These are phyloP conservation scores for Fusarium nygamai DNA, from an alignment of 2,329 filamentous ascomycete species.

Conservation along the genomic window DNA sequence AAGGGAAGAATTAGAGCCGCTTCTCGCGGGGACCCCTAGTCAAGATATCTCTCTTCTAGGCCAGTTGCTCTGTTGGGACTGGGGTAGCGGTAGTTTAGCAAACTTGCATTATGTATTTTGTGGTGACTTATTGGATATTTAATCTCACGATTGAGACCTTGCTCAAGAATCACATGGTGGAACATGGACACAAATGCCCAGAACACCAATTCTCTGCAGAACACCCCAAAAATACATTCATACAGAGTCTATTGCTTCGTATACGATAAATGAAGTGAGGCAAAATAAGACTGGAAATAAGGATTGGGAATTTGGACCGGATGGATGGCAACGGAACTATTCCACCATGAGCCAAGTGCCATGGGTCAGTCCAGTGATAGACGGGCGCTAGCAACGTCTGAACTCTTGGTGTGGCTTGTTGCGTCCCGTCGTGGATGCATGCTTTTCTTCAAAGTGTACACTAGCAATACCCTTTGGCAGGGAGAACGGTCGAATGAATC, in stretches of 20 bases:
- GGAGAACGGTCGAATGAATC: slow-evolving; percentile 21
- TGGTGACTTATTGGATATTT: slow-evolving; percentile 9
- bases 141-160: slow-evolving; percentile 10
- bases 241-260: not conserved
- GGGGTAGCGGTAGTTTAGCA: slow-evolving; percentile 23
- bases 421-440: slow-evolving; percentile 13
- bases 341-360: not conserved
- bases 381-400: slow-evolving; percentile 36
- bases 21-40: slow-evolving; percentile 34
- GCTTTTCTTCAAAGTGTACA: slow-evolving; percentile 16
- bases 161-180: slow-evolving; percentile 23
- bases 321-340: slow-evolving; percentile 16
- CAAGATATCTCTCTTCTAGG: slow-evolving; percentile 30
- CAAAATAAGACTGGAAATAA: not conserved
- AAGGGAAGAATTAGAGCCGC: slow-evolving; percentile 34
- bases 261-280: not conserved
- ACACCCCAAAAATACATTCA: not conserved
- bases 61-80: slow-evolving; percentile 25
- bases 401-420: slow-evolving; percentile 31
- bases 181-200: not conserved
- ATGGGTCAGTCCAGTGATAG: slow-evolving; percentile 12
- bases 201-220: not conserved
- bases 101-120: slow-evolving; percentile 13
- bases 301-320: slow-evolving; percentile 19
- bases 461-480: not conserved